Evolutionary conservation across 1,284 basidiomycete species (phyloP).

Genomic region (Waitea zeae): DNA sequence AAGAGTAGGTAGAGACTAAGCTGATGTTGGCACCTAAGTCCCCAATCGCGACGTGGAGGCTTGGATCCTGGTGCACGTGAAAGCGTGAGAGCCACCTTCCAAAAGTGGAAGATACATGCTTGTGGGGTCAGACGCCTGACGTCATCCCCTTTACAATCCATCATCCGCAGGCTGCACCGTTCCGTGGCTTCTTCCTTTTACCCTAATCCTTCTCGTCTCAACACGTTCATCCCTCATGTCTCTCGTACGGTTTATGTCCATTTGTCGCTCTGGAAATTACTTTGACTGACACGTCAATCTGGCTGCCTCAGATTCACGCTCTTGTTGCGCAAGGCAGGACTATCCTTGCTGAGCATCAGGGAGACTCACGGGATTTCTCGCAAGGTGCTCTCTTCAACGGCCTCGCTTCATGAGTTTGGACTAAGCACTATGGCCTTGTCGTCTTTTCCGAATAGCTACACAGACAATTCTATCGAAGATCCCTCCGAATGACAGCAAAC

Average conservation of each 20-base stretch:
- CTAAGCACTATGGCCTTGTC: neutral
- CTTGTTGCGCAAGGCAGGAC: slow-evolving; percentile 66
- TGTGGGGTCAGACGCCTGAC: too few relatives aligned
- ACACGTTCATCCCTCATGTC: slow-evolving; percentile 23
- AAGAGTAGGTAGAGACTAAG: too few relatives aligned
- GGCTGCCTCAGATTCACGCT: slow-evolving; percentile 64
- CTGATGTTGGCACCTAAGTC: too few relatives aligned
- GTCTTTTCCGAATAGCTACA: slow-evolving; percentile 41
- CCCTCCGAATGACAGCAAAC: slow-evolving; percentile 84
- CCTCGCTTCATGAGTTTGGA: slow-evolving; percentile 1
- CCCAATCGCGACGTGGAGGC: too few relatives aligned
- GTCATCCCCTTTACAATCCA: too few relatives aligned
- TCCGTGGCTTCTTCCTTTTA: too few relatives aligned
- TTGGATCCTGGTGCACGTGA: too few relatives aligned
- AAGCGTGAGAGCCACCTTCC: too few relatives aligned
- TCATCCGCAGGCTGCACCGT: too few relatives aligned
- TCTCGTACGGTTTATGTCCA: slow-evolving; percentile 15
- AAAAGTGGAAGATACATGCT: too few relatives aligned
- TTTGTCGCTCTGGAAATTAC: neutral
- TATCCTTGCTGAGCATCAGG: slow-evolving; percentile 73
- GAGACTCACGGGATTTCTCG: slow-evolving; percentile 68
- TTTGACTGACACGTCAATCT: neutral
- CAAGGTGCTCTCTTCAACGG: slow-evolving; percentile 34
- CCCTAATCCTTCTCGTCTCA: neutral
- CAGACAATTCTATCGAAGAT: slow-evolving; percentile 91